A percentile compares a stretch with the other conserved stretches of the same genome.
Conservation (phyloP, 495 filamentous ascomycete genomes). For the Trichoderma orchidacearum region DNA sequence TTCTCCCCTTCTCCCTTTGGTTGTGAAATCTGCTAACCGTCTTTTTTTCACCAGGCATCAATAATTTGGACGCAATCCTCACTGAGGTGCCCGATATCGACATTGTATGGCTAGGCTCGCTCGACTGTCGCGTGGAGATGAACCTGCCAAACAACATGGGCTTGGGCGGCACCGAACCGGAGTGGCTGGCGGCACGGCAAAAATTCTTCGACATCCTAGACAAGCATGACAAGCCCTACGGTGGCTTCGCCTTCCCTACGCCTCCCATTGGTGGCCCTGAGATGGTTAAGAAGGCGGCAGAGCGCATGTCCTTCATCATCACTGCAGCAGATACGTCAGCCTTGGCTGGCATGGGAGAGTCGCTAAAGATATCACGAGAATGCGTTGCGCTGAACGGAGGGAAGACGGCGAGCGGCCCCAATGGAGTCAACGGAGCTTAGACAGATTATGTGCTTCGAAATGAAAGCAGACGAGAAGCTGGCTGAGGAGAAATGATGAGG, state of each 20-base stretch:
- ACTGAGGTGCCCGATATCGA: constrained; percentile 28
- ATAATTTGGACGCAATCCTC: constrained; percentile 40
- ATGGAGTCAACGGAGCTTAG: not conserved
- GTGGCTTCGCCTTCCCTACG: constrained; percentile 6
- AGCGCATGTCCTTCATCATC: constrained; percentile 13
- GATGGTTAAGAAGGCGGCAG: constrained; percentile 6
- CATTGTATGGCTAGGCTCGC: constrained; percentile 27
- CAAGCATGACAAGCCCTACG: constrained; percentile 28
- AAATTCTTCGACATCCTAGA: constrained; percentile 17
- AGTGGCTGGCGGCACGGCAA: constrained; percentile 21
- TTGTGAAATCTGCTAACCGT: not conserved
- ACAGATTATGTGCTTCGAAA: too few relatives aligned
- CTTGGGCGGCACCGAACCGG: constrained; percentile 17
- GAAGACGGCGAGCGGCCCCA: not conserved
- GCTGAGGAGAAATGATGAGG: not conserved
- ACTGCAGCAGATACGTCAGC: constrained; percentile 12
- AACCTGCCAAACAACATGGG: constrained; percentile 14
- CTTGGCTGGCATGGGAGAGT: constrained; percentile 7
- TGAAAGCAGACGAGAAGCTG: not conserved
- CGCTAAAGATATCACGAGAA: constrained; percentile 8
- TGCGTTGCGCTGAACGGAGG: constrained; percentile 1
- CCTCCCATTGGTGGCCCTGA: constrained; percentile 12
- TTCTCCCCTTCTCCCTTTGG: too few relatives aligned
- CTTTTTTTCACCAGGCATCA: constrained; percentile 17
- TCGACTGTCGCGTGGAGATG: constrained; percentile 29